These are phyloP conservation scores for Coniochaeta sp. DNA, from an alignment of 2,329 filamentous ascomycete genomes.

Conservation along the genomic window DNA sequence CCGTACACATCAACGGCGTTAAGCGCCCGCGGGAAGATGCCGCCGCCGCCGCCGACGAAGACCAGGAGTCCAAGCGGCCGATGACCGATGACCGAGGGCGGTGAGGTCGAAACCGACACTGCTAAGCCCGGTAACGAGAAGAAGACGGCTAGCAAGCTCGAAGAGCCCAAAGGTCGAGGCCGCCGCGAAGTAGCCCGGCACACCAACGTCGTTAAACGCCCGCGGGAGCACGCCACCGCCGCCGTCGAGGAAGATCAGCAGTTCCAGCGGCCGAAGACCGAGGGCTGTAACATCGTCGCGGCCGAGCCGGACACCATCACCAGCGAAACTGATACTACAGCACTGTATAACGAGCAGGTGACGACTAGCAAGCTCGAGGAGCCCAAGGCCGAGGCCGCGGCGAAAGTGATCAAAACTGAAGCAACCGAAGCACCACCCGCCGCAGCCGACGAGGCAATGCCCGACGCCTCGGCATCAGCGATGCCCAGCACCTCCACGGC, in stretches of 20 bases:
- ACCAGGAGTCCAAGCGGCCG: slow-evolving; percentile 31
- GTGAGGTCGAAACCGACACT: slow-evolving; percentile 9
- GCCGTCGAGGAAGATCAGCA: too few species aligned
- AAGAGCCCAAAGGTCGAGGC: too few species aligned
- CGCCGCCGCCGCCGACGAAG: slow-evolving; percentile 20
- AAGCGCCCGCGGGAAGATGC: slow-evolving; percentile 26
- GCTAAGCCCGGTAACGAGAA: too few species aligned
- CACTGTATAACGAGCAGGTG: too few species aligned
- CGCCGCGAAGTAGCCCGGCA: too few species aligned
- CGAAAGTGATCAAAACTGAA: slow-evolving; percentile 5
- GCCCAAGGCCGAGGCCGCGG: slow-evolving; percentile 3
- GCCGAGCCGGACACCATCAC: too few species aligned
- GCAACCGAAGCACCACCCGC: slow-evolving; percentile 7
- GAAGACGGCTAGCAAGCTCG: not conserved
- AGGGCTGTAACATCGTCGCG: too few species aligned
- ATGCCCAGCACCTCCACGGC: slow-evolving; percentile 10
- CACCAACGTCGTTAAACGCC: too few species aligned
- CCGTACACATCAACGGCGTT: slow-evolving; percentile 15
- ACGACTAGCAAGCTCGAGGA: slow-evolving; percentile 5
- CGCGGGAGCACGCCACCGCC: too few species aligned
- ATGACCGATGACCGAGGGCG: slow-evolving; percentile 29
- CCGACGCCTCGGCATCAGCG: not conserved
- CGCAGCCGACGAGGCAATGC: slow-evolving; percentile 2
- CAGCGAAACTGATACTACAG: too few species aligned
- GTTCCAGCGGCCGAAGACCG: too few species aligned